Evolutionary conservation across 1,284 basidiomycete genomes (phyloP), one percentile per base, ranked within the genome.

Genomic region (Wolfiporia cocos): DNA sequence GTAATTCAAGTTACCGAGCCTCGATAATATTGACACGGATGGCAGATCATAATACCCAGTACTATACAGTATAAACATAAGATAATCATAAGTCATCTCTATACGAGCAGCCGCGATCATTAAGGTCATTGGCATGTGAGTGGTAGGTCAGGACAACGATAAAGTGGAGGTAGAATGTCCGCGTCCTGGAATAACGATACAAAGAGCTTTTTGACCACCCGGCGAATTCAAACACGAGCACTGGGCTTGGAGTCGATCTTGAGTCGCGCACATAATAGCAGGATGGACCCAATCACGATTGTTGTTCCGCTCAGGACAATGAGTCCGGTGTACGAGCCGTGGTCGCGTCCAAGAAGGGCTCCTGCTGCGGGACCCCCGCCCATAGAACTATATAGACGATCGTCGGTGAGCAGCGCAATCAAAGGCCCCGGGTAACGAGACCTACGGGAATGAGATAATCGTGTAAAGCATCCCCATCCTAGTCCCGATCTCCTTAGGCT

Each of bases 361-460:
- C 81, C 81, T 7, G 76, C 81, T 12, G 69, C 67, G 2, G 81
- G 81, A 2, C 73, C 74, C 5, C 81, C 79, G 23, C 76, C 58
- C 17, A 84, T 63, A 2, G 81, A 71, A 23, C 81, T 83, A 47
- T n/a, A 11, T 14, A 5, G 19, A 41, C 19, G 11, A 37, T 17
- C 12, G 24, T 12, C 29, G 17, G 39, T 37, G 22, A 32, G 29
- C 21, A 5, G 21, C 7, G 12, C 23, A 22, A 5, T 17, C 12
- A 11, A 9, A 11, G 11, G 38, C 22, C 24, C 23, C 24, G 15
- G 19, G 40, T 6, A 26, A 24, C 7, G 18, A 33, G 9, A 78
- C 81, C 69, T 56, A 84, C 81, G 80, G 78, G 34, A 83, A 66
- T 0, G 81, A 78, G 20, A 81, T 72, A 15, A 80, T 58, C 20